phyloP scores from a whole-genome alignment of 352 stramenopile genomes.

The Globisporangium cederbergense region DNA sequence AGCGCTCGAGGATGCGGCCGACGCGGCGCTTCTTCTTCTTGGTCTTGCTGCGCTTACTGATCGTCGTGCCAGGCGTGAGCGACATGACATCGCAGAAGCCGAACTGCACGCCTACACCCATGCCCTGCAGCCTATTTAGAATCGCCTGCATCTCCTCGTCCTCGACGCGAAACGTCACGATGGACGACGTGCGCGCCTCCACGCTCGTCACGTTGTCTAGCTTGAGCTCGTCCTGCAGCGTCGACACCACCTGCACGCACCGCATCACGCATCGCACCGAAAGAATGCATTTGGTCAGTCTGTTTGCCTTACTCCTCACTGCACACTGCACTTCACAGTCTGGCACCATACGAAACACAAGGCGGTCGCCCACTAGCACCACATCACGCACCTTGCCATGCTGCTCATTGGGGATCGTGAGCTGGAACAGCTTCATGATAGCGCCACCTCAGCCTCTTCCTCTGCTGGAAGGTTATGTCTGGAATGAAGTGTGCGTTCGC shows the following conservation, averaged over 20 bases:
- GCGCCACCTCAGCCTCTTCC: neutral
- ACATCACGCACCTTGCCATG: constrained; percentile 48
- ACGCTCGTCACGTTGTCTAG: constrained; percentile 83
- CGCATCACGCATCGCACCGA: neutral
- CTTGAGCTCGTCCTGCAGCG: constrained; percentile 80
- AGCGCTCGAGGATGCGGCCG: constrained; percentile 69
- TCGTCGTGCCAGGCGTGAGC: constrained; percentile 77
- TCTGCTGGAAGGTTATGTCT: too few relatives aligned
- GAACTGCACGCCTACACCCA: constrained; percentile 83
- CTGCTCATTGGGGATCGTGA: constrained; percentile 83
- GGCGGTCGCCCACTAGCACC: too few relatives aligned
- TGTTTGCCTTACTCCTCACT: too few relatives aligned
- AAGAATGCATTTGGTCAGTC: too few relatives aligned
- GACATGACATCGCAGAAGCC: constrained; percentile 89
- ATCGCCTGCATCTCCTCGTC: constrained; percentile 84
- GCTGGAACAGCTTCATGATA: constrained; percentile 86
- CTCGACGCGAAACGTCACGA: constrained; percentile 84
- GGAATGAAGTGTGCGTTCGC: too few relatives aligned
- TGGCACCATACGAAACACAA: too few relatives aligned
- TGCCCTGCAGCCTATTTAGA: constrained; percentile 74
- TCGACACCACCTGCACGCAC: constrained; percentile 53
- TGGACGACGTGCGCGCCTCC: constrained; percentile 80
- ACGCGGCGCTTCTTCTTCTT: constrained; percentile 62
- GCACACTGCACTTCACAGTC: neutral
- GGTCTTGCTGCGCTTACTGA: constrained; percentile 42